Percentiles rank a stretch among this genome's conserved stretches.
phyloP scores from a whole-genome alignment of 148 eudicot species.

The Beta vulgaris region DNA sequence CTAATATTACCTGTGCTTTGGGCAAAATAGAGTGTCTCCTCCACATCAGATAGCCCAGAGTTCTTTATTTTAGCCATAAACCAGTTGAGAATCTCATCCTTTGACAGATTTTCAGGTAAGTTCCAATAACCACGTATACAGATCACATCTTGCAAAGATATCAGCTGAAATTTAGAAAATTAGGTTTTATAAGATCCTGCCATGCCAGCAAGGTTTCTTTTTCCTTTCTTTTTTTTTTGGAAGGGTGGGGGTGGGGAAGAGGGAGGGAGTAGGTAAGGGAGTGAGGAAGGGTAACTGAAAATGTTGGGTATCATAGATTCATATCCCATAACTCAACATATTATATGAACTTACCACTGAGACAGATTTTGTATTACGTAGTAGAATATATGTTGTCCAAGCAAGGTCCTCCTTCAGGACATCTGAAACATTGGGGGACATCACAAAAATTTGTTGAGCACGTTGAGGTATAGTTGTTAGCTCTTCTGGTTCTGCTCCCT shows the following conservation, averaged over 20 bases:
- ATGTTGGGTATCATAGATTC: not conserved
- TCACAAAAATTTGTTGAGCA: conserved; percentile 69
- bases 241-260: too few species aligned
- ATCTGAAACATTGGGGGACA: conserved; percentile 66
- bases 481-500: conserved; percentile 67
- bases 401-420: conserved; percentile 80
- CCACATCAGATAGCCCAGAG: conserved; percentile 54
- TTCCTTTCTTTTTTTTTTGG: too few species aligned
- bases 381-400: conserved; percentile 78
- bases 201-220: not conserved
- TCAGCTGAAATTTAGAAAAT: conserved; percentile 49
- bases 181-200: not conserved
- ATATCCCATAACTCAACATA: not conserved
- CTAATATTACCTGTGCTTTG: conserved; percentile 51
- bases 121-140: conserved; percentile 97
- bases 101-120: conserved; percentile 50
- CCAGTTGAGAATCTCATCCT: conserved; percentile 51
- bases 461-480: conserved; percentile 53
- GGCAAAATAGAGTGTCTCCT: conserved; percentile 72
- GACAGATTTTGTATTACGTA: conserved; percentile 81
- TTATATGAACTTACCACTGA: conserved; percentile 56
- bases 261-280: not conserved
- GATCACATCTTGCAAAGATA: conserved; percentile 55
- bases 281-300: not conserved
- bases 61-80: conserved; percentile 49